Percentiles rank a stretch among this genome's conserved stretches.
These are phyloP conservation scores for Picea glauca DNA, from an alignment of 75 land plant species.

Conservation along the genomic window DNA sequence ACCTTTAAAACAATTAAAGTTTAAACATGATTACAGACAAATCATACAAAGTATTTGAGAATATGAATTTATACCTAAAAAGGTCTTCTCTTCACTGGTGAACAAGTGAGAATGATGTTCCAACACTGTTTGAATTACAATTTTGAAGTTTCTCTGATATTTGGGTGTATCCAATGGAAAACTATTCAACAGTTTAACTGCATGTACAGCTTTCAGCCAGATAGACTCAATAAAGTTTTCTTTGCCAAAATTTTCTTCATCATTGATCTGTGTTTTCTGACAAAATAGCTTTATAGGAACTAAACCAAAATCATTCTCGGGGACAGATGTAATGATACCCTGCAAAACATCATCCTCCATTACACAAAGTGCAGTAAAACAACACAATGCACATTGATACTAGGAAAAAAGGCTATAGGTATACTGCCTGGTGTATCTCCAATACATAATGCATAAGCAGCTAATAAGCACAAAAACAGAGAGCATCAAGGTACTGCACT, in stretches of 20 bases:
- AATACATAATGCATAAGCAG: not conserved
- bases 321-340: slow-evolving; percentile 55
- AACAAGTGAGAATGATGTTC: slow-evolving; percentile 56
- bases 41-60: not conserved
- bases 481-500: not conserved
- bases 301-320: slow-evolving; percentile 42
- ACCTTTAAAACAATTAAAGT: not conserved
- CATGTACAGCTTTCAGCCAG: slow-evolving; percentile 37
- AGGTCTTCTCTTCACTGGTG: slow-evolving; percentile 42
- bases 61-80: slow-evolving; percentile 37
- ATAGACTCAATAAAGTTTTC: slow-evolving; percentile 19
- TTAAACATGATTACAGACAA: slow-evolving; percentile 1
- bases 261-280: slow-evolving; percentile 12
- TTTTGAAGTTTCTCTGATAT: slow-evolving; percentile 66
- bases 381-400: not conserved
- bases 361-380: not conserved
- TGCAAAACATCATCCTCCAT: slow-evolving; percentile 19
- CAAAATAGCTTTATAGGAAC: slow-evolving; percentile 58
- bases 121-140: slow-evolving; percentile 57
- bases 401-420: not conserved
- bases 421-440: not conserved
- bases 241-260: slow-evolving; percentile 17
- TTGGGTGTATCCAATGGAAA: slow-evolving; percentile 23
- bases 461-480: not conserved
- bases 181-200: slow-evolving; percentile 19